Percentiles rank a stretch among this genome's conserved stretches.
These are phyloP conservation scores for Podochytrium sp. DNA, from an alignment of 192 early-diverging fungal species.

Conservation along the genomic window DNA sequence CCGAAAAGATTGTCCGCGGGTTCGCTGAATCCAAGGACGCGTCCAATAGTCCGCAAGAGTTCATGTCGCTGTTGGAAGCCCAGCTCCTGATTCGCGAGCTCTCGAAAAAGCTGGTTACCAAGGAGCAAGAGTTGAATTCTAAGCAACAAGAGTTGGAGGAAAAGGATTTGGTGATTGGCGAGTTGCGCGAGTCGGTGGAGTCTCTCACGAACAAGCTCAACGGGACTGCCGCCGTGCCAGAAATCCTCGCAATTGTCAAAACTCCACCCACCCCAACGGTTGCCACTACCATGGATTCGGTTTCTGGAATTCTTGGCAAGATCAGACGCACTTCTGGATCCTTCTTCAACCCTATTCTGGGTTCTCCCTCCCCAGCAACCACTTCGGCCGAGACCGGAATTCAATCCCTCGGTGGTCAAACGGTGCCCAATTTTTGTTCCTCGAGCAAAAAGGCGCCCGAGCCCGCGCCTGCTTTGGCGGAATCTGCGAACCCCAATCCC, in stretches of 20 bases:
- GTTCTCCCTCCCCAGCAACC: neutral
- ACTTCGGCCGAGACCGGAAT: neutral
- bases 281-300: neutral
- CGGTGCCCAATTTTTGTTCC: neutral
- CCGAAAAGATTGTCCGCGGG: neutral
- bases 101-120: neutral
- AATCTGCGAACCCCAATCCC: neutral
- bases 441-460: neutral
- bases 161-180: neutral
- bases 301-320: neutral
- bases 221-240: neutral
- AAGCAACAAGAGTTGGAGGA: neutral
- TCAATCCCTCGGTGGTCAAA: neutral
- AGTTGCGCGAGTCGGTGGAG: neutral
- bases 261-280: too few relatives aligned
- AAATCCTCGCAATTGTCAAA: neutral
- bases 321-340: neutral
- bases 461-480: neutral
- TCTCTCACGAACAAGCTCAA: neutral
- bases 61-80: constrained; percentile 9
- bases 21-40: neutral
- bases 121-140: neutral
- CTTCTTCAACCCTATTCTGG: neutral
- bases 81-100: constrained; percentile 9
- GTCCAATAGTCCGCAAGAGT: neutral